phyloP scores from a whole-genome alignment of 768 basidiomycete species.

The Termitomyces sp. region DNA sequence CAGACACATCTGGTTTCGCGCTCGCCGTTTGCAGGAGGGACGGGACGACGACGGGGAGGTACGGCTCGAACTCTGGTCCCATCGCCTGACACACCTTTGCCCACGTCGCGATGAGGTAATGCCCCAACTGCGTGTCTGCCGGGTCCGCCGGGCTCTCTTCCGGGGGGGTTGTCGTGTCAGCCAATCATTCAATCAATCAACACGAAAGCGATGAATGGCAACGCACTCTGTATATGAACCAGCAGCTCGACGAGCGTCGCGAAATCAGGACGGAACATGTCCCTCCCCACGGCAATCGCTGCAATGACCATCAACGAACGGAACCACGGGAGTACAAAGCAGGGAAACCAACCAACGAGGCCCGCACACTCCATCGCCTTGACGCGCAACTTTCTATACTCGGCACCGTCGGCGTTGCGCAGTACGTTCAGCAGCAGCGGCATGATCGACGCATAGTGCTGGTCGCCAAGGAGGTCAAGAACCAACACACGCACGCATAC shows the following conservation, averaged over 20 bases:
- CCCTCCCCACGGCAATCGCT: conserved; percentile 86
- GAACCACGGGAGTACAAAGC: too few species aligned
- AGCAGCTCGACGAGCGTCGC: conserved; percentile 64
- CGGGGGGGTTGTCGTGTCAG: too few species aligned
- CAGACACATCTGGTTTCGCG: conserved; percentile 73
- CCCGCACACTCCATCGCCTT: conserved; percentile 94
- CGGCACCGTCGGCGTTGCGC: conserved; percentile 58
- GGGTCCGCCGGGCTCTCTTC: conserved; percentile 66
- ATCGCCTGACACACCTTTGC: conserved; percentile 85
- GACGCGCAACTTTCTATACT: conserved; percentile 62
- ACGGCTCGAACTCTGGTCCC: conserved; percentile 81
- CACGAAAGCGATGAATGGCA: neutral
- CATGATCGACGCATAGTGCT: conserved; percentile 81
- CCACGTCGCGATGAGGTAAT: conserved; percentile 85
- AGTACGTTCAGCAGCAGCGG: conserved; percentile 74
- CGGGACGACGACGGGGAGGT: conserved; percentile 81
- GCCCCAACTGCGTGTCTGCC: conserved; percentile 62
- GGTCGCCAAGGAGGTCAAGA: neutral
- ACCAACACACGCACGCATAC: neutral
- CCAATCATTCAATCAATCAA: too few species aligned
- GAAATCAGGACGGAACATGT: conserved; percentile 74
- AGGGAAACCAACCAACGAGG: conserved; percentile 57
- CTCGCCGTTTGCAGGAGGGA: conserved; percentile 67
- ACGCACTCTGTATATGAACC: conserved; percentile 71
- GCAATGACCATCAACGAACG: neutral